Evolutionary conservation across 2,329 filamentous ascomycete species (phyloP), one percentile per base, ranked within the genome.

Genomic region (Dactylellina sp.): DNA sequence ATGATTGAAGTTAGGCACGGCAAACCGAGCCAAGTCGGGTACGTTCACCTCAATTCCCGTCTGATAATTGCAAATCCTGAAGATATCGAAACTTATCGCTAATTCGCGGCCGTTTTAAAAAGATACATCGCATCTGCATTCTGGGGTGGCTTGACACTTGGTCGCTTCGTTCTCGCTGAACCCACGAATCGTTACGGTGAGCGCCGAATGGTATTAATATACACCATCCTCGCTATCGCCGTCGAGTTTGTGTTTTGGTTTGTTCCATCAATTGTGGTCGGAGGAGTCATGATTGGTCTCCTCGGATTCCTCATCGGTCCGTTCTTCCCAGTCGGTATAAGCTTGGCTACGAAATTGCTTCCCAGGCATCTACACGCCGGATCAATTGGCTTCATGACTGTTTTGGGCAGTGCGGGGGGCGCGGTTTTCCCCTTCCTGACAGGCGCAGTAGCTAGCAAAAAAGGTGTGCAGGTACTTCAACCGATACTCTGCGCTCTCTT

Each of bases 301-400:
- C 85, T 92, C 70, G 92, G 92, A 0, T 91, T 94, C 83, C 92
- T 93, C 78, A 84, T 94, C 0, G 92, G 91, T 0, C 91, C 92
- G 0, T 81, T 95, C 18, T 95, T 93, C 79, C 91, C 91, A 0
- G 89, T 89, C 0, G 90, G 87, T 0, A 85, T 95, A 7, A 88
- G 93, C 0, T 87, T 87, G 0, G 87, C 88, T 2, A 92, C 90
- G 0, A 93, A 91, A 77, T 83, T 95, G 2, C 83, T 96, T 0
- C 91, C 91, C 0, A 84, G 84, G 40, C 85, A 91, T 71, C 83
- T 92, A 24, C 92, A 96, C 78, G 90, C 95, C 44, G 87, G 86
- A n/a, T 88, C 89, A 0, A 91, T 96, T 75, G 91, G 92, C 0
- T 94, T 96, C 77, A 89, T 89, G 0, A 88, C 90, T 0, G 91